These are phyloP conservation scores for Gracilaria caudata DNA, from an alignment of 23 red algal species.

Conservation along the genomic window DNA sequence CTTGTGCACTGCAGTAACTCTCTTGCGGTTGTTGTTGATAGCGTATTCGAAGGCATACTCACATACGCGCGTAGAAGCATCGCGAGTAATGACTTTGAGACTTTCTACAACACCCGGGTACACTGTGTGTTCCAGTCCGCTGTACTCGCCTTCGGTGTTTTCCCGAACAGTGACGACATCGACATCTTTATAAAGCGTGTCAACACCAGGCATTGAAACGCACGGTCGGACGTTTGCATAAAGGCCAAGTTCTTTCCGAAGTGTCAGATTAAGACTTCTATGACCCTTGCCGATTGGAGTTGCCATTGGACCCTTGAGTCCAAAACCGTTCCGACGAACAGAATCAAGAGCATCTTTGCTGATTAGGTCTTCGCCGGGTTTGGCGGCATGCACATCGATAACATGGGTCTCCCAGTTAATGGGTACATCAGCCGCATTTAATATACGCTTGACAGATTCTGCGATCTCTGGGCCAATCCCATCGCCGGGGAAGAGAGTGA, in stretches of 20 bases:
- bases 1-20: conserved; percentile 98
- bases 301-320: conserved; percentile 96
- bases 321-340: conserved; percentile 87
- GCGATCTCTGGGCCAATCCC: conserved; percentile 98
- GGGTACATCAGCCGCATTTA: conserved; percentile 86
- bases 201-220: conserved; percentile 92
- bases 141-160: conserved; percentile 99
- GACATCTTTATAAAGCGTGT: conserved; percentile 90
- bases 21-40: conserved; percentile 78
- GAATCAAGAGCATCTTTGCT: conserved; percentile 81
- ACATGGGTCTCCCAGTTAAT: conserved; percentile 87
- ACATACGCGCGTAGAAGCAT: conserved; percentile 81
- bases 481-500: conserved; percentile 98
- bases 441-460: conserved; percentile 80
- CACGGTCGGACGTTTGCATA: conserved; percentile 97
- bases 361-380: conserved; percentile 83
- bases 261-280: conserved; percentile 91
- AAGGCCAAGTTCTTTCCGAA: conserved; percentile 86
- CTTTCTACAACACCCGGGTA: conserved; percentile 97
- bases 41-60: conserved; percentile 98
- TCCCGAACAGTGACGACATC: conserved; percentile 96
- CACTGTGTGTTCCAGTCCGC: conserved; percentile 91
- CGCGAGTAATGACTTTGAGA: conserved; percentile 94
- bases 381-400: conserved; percentile 72
- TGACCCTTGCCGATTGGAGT: conserved; percentile 95